Base-by-base conservation (phyloP, 495 filamentous ascomycete species). In the Talaromyces trachyspermus region DNA sequence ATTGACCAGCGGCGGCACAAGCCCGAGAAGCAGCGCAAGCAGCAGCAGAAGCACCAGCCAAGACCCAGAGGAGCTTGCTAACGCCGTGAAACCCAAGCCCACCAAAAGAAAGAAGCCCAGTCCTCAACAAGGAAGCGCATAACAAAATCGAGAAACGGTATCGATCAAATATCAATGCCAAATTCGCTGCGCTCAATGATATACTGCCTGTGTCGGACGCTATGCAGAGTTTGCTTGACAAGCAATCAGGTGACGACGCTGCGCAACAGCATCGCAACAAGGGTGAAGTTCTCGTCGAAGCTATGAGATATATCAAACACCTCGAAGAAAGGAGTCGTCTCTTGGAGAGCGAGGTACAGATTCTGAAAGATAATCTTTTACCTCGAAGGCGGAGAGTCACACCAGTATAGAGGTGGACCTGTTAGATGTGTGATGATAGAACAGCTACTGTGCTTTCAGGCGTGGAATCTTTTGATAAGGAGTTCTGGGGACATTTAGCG, bases 101-200 rank as follows among this genome's bases (percentile, higher is more conserved):
- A n/a, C n/a, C n/a, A 26, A 14, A 23, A 14, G 26, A 42, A 15
- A 20, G 39, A 14, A 42, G 39, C n/a, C 39, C 39, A 20, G 39
- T 42, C 4, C 12, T 42, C 39, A 42, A 42, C 14, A 42, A 42
- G 26, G 39, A 11, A 0, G 43, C 43, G 19, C 43, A 46, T 26
- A 46, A 46, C 43, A 46, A 32, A 32, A 19, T 46, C 43, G 43
- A 46, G 43, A 46, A 46, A 24, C 43, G 43, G 4, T 46, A 46
- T 5, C 43, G 43, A 46, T 32, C 43, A 15, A 46, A 46, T 24
- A 32, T 46, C 27, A 46, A 46, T 46, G 43, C 43, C 12, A 46
- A 46, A 36, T 46, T 46, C 19, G 15, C 43, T 19, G 43, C 43
- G 0, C 30, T 46, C 2, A 36, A 46, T 9, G 19, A 36, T 22